These are phyloP conservation scores for Boechera divaricarpa DNA, from an alignment of 345 rosid genomes.

Conservation along the genomic window DNA sequence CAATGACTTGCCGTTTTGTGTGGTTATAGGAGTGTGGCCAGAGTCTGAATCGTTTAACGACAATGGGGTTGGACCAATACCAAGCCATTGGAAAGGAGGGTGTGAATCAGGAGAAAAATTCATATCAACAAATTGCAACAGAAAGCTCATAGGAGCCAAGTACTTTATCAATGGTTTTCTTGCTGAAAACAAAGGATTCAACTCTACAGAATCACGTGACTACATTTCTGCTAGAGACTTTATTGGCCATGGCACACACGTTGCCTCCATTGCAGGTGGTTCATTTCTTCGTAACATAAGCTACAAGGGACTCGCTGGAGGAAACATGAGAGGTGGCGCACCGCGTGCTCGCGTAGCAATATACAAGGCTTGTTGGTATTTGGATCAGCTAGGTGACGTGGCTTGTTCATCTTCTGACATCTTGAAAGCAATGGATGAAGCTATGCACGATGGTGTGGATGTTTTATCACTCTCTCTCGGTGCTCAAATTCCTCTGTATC, in stretches of 20 bases:
- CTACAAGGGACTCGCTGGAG: slow-evolving; percentile 55
- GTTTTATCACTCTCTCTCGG: slow-evolving; percentile 56
- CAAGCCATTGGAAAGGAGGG: slow-evolving; percentile 29
- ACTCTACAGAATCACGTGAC: slow-evolving; percentile 43
- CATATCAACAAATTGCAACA: slow-evolving; percentile 41
- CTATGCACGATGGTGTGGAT: slow-evolving; percentile 62
- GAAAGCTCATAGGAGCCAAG: slow-evolving; percentile 63
- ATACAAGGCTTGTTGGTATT: slow-evolving; percentile 63
- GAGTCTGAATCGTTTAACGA: slow-evolving; percentile 28
- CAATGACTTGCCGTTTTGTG: not conserved
- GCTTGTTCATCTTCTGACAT: slow-evolving; percentile 49
- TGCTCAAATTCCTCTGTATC: slow-evolving; percentile 43
- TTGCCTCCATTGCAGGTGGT: slow-evolving; percentile 56
- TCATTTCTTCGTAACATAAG: slow-evolving; percentile 51
- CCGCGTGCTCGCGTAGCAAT: slow-evolving; percentile 56
- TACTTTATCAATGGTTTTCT: slow-evolving; percentile 55
- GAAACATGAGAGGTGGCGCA: slow-evolving; percentile 52
- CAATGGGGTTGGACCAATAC: slow-evolving; percentile 15
- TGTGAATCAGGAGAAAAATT: slow-evolving; percentile 44
- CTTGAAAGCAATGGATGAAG: slow-evolving; percentile 59
- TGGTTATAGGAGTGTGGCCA: slow-evolving; percentile 33
- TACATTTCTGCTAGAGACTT: slow-evolving; percentile 58
- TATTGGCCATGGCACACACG: slow-evolving; percentile 61
- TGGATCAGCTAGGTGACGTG: not conserved
- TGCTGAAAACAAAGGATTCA: slow-evolving; percentile 48